Evolutionary conservation across 805 yeast genomes (phyloP), one percentile per base, ranked within the genome.

Genomic region (Metschnikowia picachoensis): DNA sequence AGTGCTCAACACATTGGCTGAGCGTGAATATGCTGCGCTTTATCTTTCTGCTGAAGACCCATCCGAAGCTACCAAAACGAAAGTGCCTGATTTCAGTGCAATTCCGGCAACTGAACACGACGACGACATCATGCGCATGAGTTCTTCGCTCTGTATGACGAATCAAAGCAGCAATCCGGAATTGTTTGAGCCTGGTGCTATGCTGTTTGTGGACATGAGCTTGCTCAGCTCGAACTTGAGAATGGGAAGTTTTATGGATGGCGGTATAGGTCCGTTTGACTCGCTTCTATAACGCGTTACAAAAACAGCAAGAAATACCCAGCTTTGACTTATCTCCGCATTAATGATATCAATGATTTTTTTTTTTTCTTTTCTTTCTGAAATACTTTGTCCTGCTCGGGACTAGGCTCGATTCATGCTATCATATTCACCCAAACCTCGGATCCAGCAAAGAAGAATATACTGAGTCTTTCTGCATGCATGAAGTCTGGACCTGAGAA

Each of bases 161-260:
- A 39, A 28, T 36, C 41, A 41, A 17, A 20, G 8, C 17, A 14
- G 32, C 41, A 20, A 35, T 15, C 31, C 41, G 29, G 15, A 20
- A 14, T 3, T 27, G 29, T 33, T 43, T 20, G 48, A 47, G 17
- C 36, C 52, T 16, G 35, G 25, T 17, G 39, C 43, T 29, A 35
- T 39, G 2, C 52, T 48, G 10, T 32, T 47, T 1, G 43, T 55
- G 11, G 57, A 53, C 39, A 44, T 50, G 40, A 43, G 48, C 30
- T 27, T 51, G 37, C 38, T 51, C 37, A 35, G 39, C 20, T 40
- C 49, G 11, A 52, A 49, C 29, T 49, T 50, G 53, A 39, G 42
- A 4, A 38, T 46, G 25, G 25, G 25, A 2, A 20, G 25, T 4
- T 20, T 20, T 7, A 20, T 20, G 25, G 25, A 20, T 20, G 25